Conservation (phyloP, 176 grass and related monocot genomes). For the Cenchrus purpureus region DNA sequence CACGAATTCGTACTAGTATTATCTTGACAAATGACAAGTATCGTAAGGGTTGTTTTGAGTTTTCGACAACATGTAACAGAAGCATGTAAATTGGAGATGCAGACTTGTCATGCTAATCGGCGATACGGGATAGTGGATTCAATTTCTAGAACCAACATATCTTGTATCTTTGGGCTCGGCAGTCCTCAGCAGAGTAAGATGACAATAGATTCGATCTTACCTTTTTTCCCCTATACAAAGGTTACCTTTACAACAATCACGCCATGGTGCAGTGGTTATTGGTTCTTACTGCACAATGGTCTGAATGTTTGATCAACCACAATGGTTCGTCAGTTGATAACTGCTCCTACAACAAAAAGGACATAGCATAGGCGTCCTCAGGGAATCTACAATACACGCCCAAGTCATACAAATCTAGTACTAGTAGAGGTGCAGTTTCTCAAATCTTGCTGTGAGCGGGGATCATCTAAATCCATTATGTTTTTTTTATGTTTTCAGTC, state of each 20-base stretch:
- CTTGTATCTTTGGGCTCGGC: no score
- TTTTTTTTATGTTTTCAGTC: conserved; percentile 22
- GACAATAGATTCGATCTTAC: neutral
- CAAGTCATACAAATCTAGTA: neutral
- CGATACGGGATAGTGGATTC: neutral
- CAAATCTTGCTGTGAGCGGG: conserved; percentile 4
- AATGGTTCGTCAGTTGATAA: conserved; percentile 24
- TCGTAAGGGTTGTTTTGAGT: no score
- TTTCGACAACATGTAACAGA: no score
- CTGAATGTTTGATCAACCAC: conserved; percentile 1
- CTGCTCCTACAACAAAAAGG: conserved; percentile 19
- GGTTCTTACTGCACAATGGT: conserved; percentile 37
- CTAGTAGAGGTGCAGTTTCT: neutral
- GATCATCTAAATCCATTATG: neutral
- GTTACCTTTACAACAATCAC: conserved; percentile 43
- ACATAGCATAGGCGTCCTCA: neutral
- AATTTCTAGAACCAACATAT: neutral
- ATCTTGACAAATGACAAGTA: no score
- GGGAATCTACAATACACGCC: conserved; percentile 16
- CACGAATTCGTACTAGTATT: no score
- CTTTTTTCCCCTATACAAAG: conserved; percentile 20
- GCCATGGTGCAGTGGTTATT: conserved; percentile 22
- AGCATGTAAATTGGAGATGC: no score
- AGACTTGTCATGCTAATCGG: neutral
- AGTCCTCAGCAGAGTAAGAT: neutral